Base-by-base conservation (phyloP, 2,329 filamentous ascomycete genomes). In the Aspergillus ochraceoroseus region DNA sequence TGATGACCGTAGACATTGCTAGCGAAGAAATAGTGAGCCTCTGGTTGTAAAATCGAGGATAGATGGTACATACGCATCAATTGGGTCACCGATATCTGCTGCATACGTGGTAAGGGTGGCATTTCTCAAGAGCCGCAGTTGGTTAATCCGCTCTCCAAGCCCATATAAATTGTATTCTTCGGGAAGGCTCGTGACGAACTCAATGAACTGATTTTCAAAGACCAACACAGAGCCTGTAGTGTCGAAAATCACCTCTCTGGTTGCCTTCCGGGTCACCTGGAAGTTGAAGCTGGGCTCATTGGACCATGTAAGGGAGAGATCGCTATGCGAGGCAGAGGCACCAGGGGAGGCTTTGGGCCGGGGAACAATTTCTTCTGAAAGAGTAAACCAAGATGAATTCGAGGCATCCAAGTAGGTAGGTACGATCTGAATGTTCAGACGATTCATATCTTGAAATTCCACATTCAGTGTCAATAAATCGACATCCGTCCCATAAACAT, bases 401-500 rank as follows among this genome's bases (percentile, higher is more conserved):
- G 73, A 72, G 1, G 72, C 51, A 37, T 74, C 75, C 23, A 87
- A 63, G 53, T 82, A 71, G 5, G 77, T 74, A 1, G 85, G 85
- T 12, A 74, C 68, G 39, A 94, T 87, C 51, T 81, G 78, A 34
- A 92, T 70, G 40, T 82, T 80, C 27, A 92, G 62, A 1, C 85
- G 74, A 51, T 85, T 76, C 11, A 66, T 63, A 4, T 76, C 73
- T 57, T 86, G 79, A 50, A 82, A 83, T 54, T 82, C 76, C 8
- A 92, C 81, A 2, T 77, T 74, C 20, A 94, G 67, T 23, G 72
- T 74, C 33, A 94, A 67, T 3, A 74, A 68, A 15, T 80, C 72
- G 18, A 94, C 68, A 57, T 94, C 87, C 5, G 74, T 82, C 0
- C 87, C 87, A 49, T 90, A 94, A 14, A 79, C 76, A 61, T 90